A percentile compares a stretch with the other conserved stretches of the same genome.
Conservation (phyloP, 2,329 filamentous ascomycete genomes). For the Fusarium brachygibbosum region DNA sequence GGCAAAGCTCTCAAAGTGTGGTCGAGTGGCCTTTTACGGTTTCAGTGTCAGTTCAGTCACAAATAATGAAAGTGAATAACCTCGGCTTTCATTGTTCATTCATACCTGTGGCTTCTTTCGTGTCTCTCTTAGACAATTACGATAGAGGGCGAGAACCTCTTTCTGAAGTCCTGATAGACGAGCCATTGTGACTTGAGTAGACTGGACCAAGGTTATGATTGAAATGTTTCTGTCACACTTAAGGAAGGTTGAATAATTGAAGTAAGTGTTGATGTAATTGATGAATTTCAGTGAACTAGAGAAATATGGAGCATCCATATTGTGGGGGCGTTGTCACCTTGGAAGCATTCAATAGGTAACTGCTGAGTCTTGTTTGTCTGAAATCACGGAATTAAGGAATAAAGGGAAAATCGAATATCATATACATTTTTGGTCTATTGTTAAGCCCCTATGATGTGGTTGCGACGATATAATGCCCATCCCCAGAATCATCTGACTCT, state of each 20-base stretch:
- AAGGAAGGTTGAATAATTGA: background rate
- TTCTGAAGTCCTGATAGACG: slow-evolving; percentile 86
- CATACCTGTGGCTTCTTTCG: slow-evolving; percentile 81
- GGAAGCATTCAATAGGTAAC: background rate
- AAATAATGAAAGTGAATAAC: background rate
- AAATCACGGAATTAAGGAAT: background rate
- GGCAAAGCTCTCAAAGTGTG: slow-evolving; percentile 74
- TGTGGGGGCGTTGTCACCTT: slow-evolving; percentile 28
- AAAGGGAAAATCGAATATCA: background rate
- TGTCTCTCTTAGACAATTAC: slow-evolving; percentile 84
- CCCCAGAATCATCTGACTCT: slow-evolving; percentile 32
- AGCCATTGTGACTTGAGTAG: slow-evolving; percentile 32
- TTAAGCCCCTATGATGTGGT: background rate
- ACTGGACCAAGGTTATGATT: background rate
- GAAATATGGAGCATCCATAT: slow-evolving; percentile 10
- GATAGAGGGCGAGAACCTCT: slow-evolving; percentile 88
- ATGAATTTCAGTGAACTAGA: slow-evolving; percentile 7
- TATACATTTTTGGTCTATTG: background rate
- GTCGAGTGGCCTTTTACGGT: slow-evolving; percentile 59
- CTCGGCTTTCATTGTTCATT: background rate
- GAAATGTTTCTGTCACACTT: slow-evolving; percentile 18
- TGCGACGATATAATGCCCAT: slow-evolving; percentile 15
- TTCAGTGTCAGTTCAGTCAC: slow-evolving; percentile 25
- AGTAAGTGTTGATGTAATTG: slow-evolving; percentile 24
- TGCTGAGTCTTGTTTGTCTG: background rate